Percentiles rank a stretch among this genome's conserved stretches.
Evolutionary conservation across 176 grass and related monocot genomes (phyloP).

Genomic region (Bromus sterilis): DNA sequence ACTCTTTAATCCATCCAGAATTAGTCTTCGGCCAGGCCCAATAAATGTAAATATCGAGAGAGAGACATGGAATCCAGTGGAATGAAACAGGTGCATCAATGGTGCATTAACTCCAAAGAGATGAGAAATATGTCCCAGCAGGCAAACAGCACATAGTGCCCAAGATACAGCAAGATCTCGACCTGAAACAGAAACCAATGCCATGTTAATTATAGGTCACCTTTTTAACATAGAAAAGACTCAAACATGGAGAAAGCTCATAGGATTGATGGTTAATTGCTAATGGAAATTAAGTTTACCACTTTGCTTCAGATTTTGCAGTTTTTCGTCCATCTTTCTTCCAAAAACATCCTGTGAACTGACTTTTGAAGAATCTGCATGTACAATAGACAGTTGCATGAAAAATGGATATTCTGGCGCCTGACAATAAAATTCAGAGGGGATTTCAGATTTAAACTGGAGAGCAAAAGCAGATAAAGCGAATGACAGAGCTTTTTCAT

Average conservation of each 20-base stretch:
- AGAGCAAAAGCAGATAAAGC: neutral
- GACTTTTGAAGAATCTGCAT: conserved; percentile 69
- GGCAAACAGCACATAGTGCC: conserved; percentile 88
- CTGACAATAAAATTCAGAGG: neutral
- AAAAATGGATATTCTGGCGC: neutral
- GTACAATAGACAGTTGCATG: conserved; percentile 9
- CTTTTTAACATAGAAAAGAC: neutral
- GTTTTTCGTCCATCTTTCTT: conserved; percentile 92
- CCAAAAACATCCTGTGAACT: conserved; percentile 54
- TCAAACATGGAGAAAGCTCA: conserved; percentile 2
- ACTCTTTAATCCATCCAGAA: conserved; percentile 74
- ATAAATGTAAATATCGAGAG: conserved; percentile 93
- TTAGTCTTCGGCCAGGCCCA: conserved; percentile 79
- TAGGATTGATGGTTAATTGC: conserved; percentile 18
- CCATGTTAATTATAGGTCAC: neutral
- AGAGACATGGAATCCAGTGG: conserved; percentile 84
- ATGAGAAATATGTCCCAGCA: conserved; percentile 84
- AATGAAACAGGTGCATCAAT: conserved; percentile 68
- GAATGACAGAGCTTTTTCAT: neutral
- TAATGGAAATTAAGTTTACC: conserved; percentile 40
- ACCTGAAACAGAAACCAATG: conserved; percentile 47
- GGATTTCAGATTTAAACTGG: neutral
- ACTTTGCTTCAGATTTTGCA: conserved; percentile 76
- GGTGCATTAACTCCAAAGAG: conserved; percentile 55
- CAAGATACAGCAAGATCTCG: conserved; percentile 92